phyloP scores from a whole-genome alignment of 768 basidiomycete genomes.

The Mycena filopes region DNA sequence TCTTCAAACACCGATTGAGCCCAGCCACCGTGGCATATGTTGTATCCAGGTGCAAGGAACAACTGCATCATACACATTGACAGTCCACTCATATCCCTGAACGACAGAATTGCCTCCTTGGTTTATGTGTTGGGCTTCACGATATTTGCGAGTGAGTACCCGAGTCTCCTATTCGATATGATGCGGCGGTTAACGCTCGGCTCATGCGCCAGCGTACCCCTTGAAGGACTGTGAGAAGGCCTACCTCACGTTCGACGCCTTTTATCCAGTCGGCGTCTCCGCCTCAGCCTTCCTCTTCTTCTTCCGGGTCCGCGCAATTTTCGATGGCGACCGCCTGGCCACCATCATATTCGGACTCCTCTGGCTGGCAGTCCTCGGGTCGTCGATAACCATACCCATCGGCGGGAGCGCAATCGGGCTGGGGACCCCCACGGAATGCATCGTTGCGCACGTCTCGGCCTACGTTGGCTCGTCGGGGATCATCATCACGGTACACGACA shows the following conservation, averaged over 20 bases:
- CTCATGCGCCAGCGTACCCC: neutral
- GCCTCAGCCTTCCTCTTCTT: conserved; percentile 42
- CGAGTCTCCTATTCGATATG: no score
- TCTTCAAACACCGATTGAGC: conserved; percentile 32
- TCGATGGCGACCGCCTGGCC: conserved; percentile 34
- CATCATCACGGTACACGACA: conserved; percentile 39
- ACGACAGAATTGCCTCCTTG: conserved; percentile 30
- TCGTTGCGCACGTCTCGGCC: conserved; percentile 27
- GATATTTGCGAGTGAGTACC: conserved; percentile 35
- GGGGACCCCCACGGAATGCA: conserved; percentile 41
- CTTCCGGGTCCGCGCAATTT: conserved; percentile 42
- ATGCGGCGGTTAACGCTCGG: neutral
- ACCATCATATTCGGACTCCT: conserved; percentile 40
- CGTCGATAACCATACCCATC: conserved; percentile 38
- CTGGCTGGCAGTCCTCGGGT: conserved; percentile 44
- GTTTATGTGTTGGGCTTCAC: conserved; percentile 25
- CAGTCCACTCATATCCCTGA: neutral
- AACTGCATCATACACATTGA: neutral
- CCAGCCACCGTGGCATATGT: conserved; percentile 38
- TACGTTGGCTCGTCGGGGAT: conserved; percentile 36
- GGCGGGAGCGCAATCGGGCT: conserved; percentile 34
- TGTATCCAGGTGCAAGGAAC: conserved; percentile 18
- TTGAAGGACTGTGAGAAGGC: conserved; percentile 5
- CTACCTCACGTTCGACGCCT: conserved; percentile 19
- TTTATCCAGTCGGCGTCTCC: conserved; percentile 37